Conservation (phyloP, 192 early-diverging fungal genomes). For the Rhizophagus prolifer region DNA sequence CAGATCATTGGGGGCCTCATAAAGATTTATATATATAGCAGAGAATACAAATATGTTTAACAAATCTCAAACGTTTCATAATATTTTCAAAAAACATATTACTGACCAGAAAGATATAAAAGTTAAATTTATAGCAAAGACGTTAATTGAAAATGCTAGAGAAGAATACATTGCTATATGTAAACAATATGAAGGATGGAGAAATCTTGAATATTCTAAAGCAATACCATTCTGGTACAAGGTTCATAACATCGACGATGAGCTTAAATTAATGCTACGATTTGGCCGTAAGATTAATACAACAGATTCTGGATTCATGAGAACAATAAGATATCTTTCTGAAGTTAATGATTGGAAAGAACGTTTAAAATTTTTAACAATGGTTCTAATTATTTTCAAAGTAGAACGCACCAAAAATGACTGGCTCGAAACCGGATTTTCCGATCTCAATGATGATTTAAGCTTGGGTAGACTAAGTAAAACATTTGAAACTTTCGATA, state of each 20-base stretch:
- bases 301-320: neutral
- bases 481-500: neutral
- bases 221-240: conserved; percentile 19
- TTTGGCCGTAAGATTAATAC: neutral
- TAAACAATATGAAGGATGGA: conserved; percentile 13
- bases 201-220: neutral
- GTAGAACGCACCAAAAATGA: neutral
- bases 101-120: neutral
- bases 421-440: neutral
- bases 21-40: neutral
- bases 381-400: neutral
- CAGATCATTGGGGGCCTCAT: neutral
- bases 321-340: neutral
- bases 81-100: conserved; percentile 2
- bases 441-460: neutral
- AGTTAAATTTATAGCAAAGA: neutral
- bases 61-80: conserved; percentile 21
- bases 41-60: neutral
- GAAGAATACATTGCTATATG: neutral
- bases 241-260: neutral
- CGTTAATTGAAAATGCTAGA: neutral
- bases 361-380: neutral
- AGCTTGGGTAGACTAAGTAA: neutral
- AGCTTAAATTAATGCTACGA: neutral
- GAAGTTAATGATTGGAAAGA: neutral